Evolutionary conservation across 1,284 basidiomycete species (phyloP).

Genomic region (Microbotryum saponariae): DNA sequence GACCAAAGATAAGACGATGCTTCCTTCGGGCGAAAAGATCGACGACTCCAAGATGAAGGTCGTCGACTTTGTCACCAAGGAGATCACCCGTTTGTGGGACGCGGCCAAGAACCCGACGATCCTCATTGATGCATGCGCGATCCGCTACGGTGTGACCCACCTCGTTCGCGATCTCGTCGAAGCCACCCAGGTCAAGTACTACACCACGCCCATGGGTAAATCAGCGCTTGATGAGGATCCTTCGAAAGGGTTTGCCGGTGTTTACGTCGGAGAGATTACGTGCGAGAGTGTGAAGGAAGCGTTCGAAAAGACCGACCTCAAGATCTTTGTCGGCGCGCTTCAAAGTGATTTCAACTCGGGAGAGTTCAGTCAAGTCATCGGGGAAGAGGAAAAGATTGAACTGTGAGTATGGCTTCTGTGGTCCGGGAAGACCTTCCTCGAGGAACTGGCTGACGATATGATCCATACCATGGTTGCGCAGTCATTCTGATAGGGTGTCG

Average conservation of each 20-base stretch:
- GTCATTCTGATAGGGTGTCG: constrained; percentile 64
- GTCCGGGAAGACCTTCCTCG: constrained; percentile 45
- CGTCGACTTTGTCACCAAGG: constrained; percentile 56
- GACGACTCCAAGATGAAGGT: constrained; percentile 3
- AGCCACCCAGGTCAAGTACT: constrained; percentile 61
- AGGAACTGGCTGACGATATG: neutral
- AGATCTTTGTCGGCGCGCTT: constrained; percentile 71
- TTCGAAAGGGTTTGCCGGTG: constrained; percentile 72
- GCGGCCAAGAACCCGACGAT: constrained; percentile 63
- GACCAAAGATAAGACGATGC: constrained; percentile 10
- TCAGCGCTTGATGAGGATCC: constrained; percentile 68
- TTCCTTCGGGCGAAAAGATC: constrained; percentile 21
- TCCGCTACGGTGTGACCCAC: constrained; percentile 64
- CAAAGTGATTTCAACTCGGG: constrained; percentile 88
- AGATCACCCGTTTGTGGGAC: constrained; percentile 59
- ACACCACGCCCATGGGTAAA: constrained; percentile 72
- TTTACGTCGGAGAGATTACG: constrained; percentile 69
- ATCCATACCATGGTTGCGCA: neutral
- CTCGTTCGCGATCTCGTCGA: constrained; percentile 63
- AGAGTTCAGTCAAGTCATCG: constrained; percentile 14
- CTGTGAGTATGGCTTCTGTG: constrained; percentile 45
- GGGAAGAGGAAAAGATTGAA: constrained; percentile 37
- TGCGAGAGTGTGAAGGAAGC: constrained; percentile 61
- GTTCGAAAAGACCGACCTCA: constrained; percentile 73
- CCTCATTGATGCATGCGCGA: constrained; percentile 77